phyloP scores from a whole-genome alignment of 495 filamentous ascomycete species.

The Penicillium mononematosum region DNA sequence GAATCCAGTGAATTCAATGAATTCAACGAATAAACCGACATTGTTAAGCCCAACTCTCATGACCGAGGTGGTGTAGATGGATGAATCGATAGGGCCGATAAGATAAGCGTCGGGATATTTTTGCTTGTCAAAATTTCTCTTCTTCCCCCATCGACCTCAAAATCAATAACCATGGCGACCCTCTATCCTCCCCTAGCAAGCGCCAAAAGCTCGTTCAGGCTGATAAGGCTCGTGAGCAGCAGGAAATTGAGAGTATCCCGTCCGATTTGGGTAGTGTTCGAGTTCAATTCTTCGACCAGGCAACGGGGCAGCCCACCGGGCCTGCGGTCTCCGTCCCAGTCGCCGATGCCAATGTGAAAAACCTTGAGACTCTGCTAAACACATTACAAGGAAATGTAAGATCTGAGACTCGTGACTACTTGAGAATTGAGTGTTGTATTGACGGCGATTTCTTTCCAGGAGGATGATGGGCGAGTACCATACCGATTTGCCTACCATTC shows the following conservation, averaged over 20 bases:
- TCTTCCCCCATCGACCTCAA: slow-evolving; percentile 10
- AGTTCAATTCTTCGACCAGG: slow-evolving; percentile 83
- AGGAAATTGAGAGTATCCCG: slow-evolving; percentile 70
- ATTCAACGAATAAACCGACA: slow-evolving; percentile 7
- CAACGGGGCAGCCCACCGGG: slow-evolving; percentile 64
- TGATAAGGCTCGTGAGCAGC: slow-evolving; percentile 70
- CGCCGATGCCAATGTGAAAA: slow-evolving; percentile 81
- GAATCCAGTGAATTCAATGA: slow-evolving; percentile 14
- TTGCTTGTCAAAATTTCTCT: slow-evolving; percentile 25
- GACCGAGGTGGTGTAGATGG: slow-evolving; percentile 3
- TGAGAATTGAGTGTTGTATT: neutral
- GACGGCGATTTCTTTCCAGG: slow-evolving; percentile 42
- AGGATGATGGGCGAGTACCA: slow-evolving; percentile 75
- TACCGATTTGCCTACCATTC: slow-evolving; percentile 79
- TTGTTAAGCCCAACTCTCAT: neutral
- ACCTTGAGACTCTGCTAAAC: slow-evolving; percentile 89
- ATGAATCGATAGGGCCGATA: slow-evolving; percentile 10
- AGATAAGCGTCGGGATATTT: slow-evolving; percentile 15
- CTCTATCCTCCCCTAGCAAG: slow-evolving; percentile 88
- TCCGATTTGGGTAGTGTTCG: slow-evolving; percentile 75
- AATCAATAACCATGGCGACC: slow-evolving; percentile 69
- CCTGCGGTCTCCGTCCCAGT: slow-evolving; percentile 78
- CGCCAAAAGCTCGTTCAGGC: slow-evolving; percentile 74
- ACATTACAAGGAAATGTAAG: slow-evolving; percentile 78
- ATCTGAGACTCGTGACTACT: slow-evolving; percentile 12